phyloP scores from a whole-genome alignment of 2,329 filamentous ascomycete genomes.

The Incumbomyces lentus region DNA sequence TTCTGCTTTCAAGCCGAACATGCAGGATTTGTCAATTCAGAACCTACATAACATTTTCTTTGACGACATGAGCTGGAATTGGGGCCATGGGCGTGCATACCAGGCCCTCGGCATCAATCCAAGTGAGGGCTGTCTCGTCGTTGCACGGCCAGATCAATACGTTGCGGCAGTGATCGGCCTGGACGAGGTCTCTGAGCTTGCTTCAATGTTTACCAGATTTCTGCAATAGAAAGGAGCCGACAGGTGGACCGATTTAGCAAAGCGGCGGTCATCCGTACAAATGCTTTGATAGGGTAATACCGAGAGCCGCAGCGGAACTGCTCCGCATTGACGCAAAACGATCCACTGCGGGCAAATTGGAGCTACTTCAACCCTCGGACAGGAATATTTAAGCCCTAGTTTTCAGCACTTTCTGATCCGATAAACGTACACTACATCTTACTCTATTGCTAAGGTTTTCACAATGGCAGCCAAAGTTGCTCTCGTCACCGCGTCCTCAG shows the following conservation, averaged over 20 bases:
- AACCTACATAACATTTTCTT: slow-evolving; percentile 50
- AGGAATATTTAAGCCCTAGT: too few relatives aligned
- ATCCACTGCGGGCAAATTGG: not conserved
- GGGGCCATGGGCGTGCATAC: slow-evolving; percentile 49
- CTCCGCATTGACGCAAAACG: not conserved
- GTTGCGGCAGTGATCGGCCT: slow-evolving; percentile 2
- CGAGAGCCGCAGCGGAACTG: not conserved
- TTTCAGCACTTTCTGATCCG: too few relatives aligned
- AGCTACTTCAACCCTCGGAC: too few relatives aligned
- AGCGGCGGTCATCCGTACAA: too few relatives aligned
- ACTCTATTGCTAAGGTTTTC: not conserved
- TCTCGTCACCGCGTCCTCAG: slow-evolving; percentile 20
- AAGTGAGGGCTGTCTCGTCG: slow-evolving; percentile 36
- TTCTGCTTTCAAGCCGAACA: slow-evolving; percentile 44
- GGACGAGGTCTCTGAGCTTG: not conserved
- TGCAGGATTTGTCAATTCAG: slow-evolving; percentile 20
- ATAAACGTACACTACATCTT: too few relatives aligned
- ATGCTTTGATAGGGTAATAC: too few relatives aligned
- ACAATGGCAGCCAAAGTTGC: slow-evolving; percentile 12
- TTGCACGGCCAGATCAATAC: slow-evolving; percentile 52
- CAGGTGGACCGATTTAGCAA: too few relatives aligned
- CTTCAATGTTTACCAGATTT: not conserved
- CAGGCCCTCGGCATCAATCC: slow-evolving; percentile 44
- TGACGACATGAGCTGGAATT: slow-evolving; percentile 46
- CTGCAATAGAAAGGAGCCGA: too few relatives aligned